A percentile compares a stretch with the other conserved stretches of the same genome.
Conservation (phyloP, 2,329 filamentous ascomycete genomes). For the Drechslerella dactyloides region DNA sequence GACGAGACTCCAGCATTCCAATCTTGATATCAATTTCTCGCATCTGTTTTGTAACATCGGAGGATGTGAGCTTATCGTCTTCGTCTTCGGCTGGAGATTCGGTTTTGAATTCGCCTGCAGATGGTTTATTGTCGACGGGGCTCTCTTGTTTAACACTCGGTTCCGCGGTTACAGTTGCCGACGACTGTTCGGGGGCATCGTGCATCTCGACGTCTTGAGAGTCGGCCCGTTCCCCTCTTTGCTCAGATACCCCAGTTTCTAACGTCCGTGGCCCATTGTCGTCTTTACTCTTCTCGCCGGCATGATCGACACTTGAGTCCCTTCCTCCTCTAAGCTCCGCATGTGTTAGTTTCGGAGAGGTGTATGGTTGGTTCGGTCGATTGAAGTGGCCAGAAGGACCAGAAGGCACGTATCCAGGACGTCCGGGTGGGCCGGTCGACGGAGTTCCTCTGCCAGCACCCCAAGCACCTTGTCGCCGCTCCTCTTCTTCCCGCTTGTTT, state of each 20-base stretch:
- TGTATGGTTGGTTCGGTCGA: conserved; percentile 31
- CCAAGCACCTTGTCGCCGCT: conserved; percentile 23
- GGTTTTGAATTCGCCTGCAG: conserved; percentile 10
- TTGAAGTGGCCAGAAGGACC: conserved; percentile 29
- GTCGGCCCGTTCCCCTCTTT: background rate
- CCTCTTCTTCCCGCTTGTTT: conserved; percentile 35
- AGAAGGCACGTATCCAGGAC: conserved; percentile 22
- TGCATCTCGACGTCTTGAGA: conserved; percentile 37
- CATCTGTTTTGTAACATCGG: conserved; percentile 44
- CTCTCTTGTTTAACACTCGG: conserved; percentile 41
- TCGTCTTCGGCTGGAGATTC: conserved; percentile 37
- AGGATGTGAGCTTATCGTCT: conserved; percentile 37
- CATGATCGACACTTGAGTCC: conserved; percentile 23
- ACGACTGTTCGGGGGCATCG: conserved; percentile 25
- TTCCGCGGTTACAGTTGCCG: conserved; percentile 1
- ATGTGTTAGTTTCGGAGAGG: conserved; percentile 42
- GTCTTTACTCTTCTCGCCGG: conserved; percentile 21
- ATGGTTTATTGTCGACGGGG: conserved; percentile 35
- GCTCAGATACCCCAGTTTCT: background rate
- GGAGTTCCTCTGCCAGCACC: conserved; percentile 18
- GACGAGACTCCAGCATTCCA: conserved; percentile 27
- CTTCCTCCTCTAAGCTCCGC: conserved; percentile 29
- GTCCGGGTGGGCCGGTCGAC: conserved; percentile 10
- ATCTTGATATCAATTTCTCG: conserved; percentile 38
- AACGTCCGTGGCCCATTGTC: background rate